Percentiles rank a stretch among this genome's conserved stretches.
Conservation (phyloP, 176 grass and related monocot genomes). For the Sorghum bicolor region Sorghum_bicolor_NCBIv3 NC_012875.2:56113001-56113500, state of each 20-base stretch:
- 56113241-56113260: not conserved
- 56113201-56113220: not conserved
- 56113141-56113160: slow-evolving; percentile 34
- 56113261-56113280: not conserved
- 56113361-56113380: slow-evolving; percentile 56
- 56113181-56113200: not conserved
- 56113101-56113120: slow-evolving; percentile 55
- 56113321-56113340: not conserved
- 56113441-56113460: slow-evolving; percentile 40
- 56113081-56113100: slow-evolving; percentile 54
- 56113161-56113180: not conserved
- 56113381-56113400: slow-evolving; percentile 58
- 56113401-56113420: slow-evolving; percentile 57
- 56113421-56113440: slow-evolving; percentile 35
- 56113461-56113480: slow-evolving; percentile 42
- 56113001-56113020: slow-evolving; percentile 50
- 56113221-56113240: not conserved
- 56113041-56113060: slow-evolving; percentile 22
- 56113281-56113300: not conserved
- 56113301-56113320: not conserved
- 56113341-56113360: slow-evolving; percentile 38
- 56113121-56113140: slow-evolving; percentile 43
- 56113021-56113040: slow-evolving; percentile 54
- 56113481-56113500: slow-evolving; percentile 52
- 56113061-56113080: slow-evolving; percentile 38